A percentile compares a stretch with the other conserved stretches of the same genome.
phyloP scores from a whole-genome alignment of 129 eudicot species.

The Tagetes patula region DNA sequence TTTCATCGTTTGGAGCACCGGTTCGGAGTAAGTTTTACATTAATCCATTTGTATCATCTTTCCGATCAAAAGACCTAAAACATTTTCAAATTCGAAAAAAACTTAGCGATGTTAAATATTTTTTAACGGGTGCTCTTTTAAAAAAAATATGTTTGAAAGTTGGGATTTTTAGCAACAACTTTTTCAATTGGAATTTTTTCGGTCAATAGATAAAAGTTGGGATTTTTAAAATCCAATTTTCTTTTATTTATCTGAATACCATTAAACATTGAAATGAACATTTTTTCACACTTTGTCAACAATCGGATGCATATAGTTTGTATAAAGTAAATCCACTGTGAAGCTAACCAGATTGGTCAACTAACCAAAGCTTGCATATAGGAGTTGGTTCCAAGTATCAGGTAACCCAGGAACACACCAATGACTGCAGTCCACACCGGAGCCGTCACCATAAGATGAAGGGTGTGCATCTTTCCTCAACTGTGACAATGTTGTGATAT shows the following conservation, averaged over 20 bases:
- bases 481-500: conserved; percentile 53
- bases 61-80: no score
- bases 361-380: conserved; percentile 36
- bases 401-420: conserved; percentile 59
- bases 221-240: no score
- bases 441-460: conserved; percentile 40
- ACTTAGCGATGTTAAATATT: no score
- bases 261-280: not conserved
- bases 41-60: no score
- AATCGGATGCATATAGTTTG: not conserved
- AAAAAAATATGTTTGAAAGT: no score
- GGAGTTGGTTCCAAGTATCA: conserved; percentile 55
- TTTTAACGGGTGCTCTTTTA: no score
- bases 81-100: no score
- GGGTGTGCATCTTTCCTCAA: conserved; percentile 70
- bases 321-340: not conserved
- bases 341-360: not conserved
- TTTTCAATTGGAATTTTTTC: no score
- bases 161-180: no score
- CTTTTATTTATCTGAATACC: not conserved
- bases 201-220: no score
- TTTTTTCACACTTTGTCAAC: not conserved
- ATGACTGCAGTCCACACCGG: conserved; percentile 54
- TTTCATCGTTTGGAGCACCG: no score
- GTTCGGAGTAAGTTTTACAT: no score